Evolutionary conservation across 371 early-diverging fungal genomes (phyloP), one percentile per base, ranked within the genome.

Genomic region (Apophysomyces variabilis): DNA sequence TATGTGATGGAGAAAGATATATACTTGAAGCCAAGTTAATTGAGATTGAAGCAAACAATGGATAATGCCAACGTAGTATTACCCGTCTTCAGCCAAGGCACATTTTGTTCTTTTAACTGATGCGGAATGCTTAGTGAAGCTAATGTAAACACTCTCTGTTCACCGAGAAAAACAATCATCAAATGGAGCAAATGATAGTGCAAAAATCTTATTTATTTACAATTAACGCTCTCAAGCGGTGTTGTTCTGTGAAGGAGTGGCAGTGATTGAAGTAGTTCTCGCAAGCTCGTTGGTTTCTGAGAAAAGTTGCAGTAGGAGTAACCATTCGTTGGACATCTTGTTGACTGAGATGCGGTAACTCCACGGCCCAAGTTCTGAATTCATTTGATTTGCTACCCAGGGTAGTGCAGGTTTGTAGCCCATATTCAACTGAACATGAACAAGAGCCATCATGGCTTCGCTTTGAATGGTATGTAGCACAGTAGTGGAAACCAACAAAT

Each of bases 321-420:
- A 73, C 80, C 77, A 77, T 62, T 79, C 80, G 26, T 44, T 65
- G 0, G 73, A 60, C 13, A 75, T 65, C 14, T 67, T 68, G 5
- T 36, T 58, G 0, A 77, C 66, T 9, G 77, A 69, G 21, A 66
- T 66, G n/a, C 71, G 54, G 14, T 69, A 61, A 11, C 47, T 66
- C 80, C 80, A 79, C 8, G 74, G 80, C 16, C 72, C 71, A 13
- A 70, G 12, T 13, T 63, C 62, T 5, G 66, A 57, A n/a, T 45
- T 45, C 5, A 62, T 60, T 44, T 68, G 67, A 0, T 68, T 60
- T 6, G 76, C 62, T 70, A 66, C 67, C 76, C 78, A 75, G 0
- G 78, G 75, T 13, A 78, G 50, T 13, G 75, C 66, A 8, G 78
- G 75, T 11, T 74, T 79, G 38, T 70, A 69, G 26, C 77, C 77